phyloP scores from a whole-genome alignment of 768 basidiomycete species.

The Mycena epipterygia region DNA sequence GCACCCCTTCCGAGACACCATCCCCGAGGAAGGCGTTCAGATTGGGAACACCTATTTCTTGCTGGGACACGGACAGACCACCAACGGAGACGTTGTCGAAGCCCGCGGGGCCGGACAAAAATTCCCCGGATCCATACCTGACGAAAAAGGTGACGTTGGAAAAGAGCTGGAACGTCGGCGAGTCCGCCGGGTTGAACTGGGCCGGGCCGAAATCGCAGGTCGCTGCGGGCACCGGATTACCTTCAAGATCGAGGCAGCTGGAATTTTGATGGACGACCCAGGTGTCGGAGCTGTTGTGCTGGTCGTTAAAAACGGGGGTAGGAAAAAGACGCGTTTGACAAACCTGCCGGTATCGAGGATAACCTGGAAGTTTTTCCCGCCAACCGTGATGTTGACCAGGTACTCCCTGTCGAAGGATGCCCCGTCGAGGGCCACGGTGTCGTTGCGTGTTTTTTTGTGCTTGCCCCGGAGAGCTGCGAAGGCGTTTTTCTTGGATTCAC shows the following conservation, averaged over 20 bases:
- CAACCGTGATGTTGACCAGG: slow-evolving; percentile 34
- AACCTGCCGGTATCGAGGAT: slow-evolving; percentile 38
- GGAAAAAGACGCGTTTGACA: background rate
- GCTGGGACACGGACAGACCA: slow-evolving; percentile 28
- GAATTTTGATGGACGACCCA: slow-evolving; percentile 35
- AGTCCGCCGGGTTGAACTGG: slow-evolving; percentile 30
- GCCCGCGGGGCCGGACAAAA: slow-evolving; percentile 30
- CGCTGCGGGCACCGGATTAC: slow-evolving; percentile 17
- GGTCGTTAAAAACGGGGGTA: background rate
- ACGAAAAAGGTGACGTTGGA: slow-evolving; percentile 35
- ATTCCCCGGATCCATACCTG: slow-evolving; percentile 35
- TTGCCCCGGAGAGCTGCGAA: background rate
- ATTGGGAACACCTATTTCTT: slow-evolving; percentile 35
- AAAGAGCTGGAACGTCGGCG: slow-evolving; percentile 28
- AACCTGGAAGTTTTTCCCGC: slow-evolving; percentile 31
- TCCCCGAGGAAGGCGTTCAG: slow-evolving; percentile 23
- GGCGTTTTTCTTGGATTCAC: background rate
- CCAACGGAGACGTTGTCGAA: slow-evolving; percentile 39
- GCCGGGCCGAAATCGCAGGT: slow-evolving; percentile 37
- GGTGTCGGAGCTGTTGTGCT: slow-evolving; percentile 33
- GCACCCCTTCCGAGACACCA: slow-evolving; percentile 17
- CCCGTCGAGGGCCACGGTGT: slow-evolving; percentile 20
- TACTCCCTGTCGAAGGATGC: slow-evolving; percentile 33
- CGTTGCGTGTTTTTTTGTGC: background rate
- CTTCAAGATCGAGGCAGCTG: slow-evolving; percentile 27